Conservation (phyloP, 2,329 filamentous ascomycete genomes). For the Rhexocercosporidium sp. region DNA sequence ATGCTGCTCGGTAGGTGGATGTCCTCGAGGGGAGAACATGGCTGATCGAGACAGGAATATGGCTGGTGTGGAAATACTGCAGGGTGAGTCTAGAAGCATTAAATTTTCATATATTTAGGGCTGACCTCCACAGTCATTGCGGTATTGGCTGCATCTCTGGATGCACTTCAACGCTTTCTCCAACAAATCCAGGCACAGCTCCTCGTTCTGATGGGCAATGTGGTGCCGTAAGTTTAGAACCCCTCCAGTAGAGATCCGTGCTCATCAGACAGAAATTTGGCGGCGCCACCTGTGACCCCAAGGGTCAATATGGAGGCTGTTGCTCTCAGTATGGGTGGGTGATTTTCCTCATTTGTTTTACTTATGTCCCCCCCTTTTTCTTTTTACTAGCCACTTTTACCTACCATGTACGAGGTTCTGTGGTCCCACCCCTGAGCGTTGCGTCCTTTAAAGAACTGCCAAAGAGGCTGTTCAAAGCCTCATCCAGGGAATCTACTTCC, state of each 20-base stretch:
- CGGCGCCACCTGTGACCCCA: slow-evolving; percentile 38
- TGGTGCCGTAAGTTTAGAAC: slow-evolving; percentile 28
- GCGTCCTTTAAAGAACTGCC: slow-evolving; percentile 38
- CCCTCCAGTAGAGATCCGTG: not conserved
- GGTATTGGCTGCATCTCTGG: slow-evolving; percentile 48
- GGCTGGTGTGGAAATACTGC: slow-evolving; percentile 50
- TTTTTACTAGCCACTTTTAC: slow-evolving; percentile 2
- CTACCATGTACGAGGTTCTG: slow-evolving; percentile 33
- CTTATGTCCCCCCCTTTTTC: not conserved
- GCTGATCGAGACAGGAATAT: slow-evolving; percentile 32
- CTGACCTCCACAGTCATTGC: slow-evolving; percentile 38
- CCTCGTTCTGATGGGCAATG: slow-evolving; percentile 39
- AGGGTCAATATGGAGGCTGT: slow-evolving; percentile 39
- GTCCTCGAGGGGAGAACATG: not conserved
- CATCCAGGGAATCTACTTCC: not conserved
- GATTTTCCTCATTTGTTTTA: not conserved
- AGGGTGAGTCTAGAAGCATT: slow-evolving; percentile 30
- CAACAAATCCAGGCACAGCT: slow-evolving; percentile 2
- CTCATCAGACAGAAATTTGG: slow-evolving; percentile 32
- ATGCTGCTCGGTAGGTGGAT: slow-evolving; percentile 48
- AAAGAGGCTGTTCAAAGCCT: slow-evolving; percentile 36
- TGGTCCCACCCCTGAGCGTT: slow-evolving; percentile 34
- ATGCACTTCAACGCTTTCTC: slow-evolving; percentile 36
- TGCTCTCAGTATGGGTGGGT: slow-evolving; percentile 41
- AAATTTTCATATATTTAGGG: not conserved